These are phyloP conservation scores for Trametes gibbosa DNA, from an alignment of 768 basidiomycete genomes.

Conservation along the genomic window DNA sequence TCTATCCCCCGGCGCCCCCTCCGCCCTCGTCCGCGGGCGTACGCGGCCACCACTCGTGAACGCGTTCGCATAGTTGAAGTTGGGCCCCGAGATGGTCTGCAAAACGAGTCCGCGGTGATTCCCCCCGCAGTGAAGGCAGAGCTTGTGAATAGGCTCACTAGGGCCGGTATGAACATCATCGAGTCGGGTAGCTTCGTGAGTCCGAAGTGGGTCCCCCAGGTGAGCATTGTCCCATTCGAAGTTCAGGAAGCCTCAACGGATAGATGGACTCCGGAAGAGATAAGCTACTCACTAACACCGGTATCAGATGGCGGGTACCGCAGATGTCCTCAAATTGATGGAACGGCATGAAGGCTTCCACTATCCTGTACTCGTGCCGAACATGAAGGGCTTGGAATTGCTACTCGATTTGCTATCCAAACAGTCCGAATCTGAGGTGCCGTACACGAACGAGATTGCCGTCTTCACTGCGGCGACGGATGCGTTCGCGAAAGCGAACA, in stretches of 20 bases:
- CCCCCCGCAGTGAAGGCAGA: conserved; percentile 74
- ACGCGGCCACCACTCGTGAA: conserved; percentile 7
- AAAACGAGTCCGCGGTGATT: conserved; percentile 79
- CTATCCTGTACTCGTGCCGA: conserved; percentile 81
- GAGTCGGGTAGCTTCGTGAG: conserved; percentile 91
- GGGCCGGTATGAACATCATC: conserved; percentile 65
- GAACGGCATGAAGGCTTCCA: conserved; percentile 52
- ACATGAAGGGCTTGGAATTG: conserved; percentile 70
- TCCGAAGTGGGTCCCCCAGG: conserved; percentile 93
- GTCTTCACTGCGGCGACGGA: conserved; percentile 91
- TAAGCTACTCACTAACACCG: neutral
- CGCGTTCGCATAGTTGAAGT: conserved; percentile 73
- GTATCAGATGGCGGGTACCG: conserved; percentile 83
- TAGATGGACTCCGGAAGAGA: too few species aligned
- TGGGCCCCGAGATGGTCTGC: conserved; percentile 87
- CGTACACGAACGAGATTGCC: conserved; percentile 77
- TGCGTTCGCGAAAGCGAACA: conserved; percentile 81
- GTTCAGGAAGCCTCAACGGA: too few species aligned
- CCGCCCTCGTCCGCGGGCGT: neutral
- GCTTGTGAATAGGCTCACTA: conserved; percentile 70
- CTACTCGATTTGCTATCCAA: conserved; percentile 55
- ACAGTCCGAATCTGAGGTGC: conserved; percentile 32
- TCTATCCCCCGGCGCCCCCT: neutral
- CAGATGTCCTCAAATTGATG: conserved; percentile 64
- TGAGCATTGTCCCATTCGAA: too few species aligned